Conservation (phyloP, 805 yeast species). For the Candida nanaspora region DNA sequence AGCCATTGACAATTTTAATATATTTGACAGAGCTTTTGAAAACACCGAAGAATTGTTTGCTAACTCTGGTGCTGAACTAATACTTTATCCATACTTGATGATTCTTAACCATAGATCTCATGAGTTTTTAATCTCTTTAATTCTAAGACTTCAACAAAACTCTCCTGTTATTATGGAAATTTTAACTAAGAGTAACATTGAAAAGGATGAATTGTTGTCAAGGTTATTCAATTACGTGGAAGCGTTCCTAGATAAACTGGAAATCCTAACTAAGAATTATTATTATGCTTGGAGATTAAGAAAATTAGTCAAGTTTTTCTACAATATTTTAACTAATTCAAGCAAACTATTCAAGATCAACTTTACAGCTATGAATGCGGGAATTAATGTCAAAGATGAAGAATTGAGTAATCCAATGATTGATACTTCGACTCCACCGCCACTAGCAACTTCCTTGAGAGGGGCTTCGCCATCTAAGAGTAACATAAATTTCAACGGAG, state of each 20-base stretch:
- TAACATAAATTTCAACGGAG: too few species aligned
- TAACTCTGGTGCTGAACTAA: conserved; percentile 36
- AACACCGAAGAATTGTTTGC: conserved; percentile 20
- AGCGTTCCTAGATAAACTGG: conserved; percentile 28
- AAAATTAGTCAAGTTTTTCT: conserved; percentile 33
- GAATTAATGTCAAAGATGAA: conserved; percentile 3
- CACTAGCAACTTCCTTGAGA: conserved; percentile 3
- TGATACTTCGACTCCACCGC: conserved; percentile 1
- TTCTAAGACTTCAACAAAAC: conserved; percentile 36
- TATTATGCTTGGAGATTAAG: conserved; percentile 40
- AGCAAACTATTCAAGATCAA: conserved; percentile 26
- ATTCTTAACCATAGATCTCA: conserved; percentile 49
- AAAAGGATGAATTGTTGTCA: conserved; percentile 24
- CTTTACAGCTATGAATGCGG: conserved; percentile 20
- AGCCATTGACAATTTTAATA: conserved; percentile 30
- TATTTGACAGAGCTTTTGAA: conserved; percentile 26
- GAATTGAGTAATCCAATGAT: background rate
- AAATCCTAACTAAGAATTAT: conserved; percentile 29
- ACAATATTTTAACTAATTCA: conserved; percentile 26
- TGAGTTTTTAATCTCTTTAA: conserved; percentile 50
- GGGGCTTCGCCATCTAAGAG: too few species aligned
- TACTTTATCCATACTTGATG: conserved; percentile 41
- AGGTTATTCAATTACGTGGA: conserved; percentile 27
- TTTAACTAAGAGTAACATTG: conserved; percentile 25
- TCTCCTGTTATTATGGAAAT: conserved; percentile 28